Percentiles rank a stretch among this genome's conserved stretches.
phyloP scores from a whole-genome alignment of 2,329 filamentous ascomycete genomes.

The Aphanocladium album region DNA sequence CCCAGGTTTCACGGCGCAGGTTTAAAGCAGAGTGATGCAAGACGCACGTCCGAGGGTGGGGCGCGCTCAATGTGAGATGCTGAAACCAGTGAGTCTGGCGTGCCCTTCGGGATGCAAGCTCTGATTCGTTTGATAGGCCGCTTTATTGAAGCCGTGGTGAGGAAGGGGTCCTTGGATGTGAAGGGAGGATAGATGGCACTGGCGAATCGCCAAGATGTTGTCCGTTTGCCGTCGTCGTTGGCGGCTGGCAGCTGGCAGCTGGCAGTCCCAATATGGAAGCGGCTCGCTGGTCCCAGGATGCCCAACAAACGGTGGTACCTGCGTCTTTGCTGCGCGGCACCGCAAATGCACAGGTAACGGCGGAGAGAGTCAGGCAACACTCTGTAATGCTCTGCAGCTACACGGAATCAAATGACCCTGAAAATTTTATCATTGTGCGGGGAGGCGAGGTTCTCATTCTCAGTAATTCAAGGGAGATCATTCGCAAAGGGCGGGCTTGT shows the following conservation, averaged over 20 bases:
- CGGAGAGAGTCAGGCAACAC: not conserved
- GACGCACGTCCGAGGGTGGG: conserved; percentile 9
- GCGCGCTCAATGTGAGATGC: not conserved
- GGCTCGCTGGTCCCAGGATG: not conserved
- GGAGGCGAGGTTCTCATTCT: not conserved
- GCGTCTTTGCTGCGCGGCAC: not conserved
- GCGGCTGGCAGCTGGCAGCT: conserved; percentile 3
- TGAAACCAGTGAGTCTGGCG: conserved; percentile 4
- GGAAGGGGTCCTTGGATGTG: not conserved
- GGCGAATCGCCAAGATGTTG: not conserved
- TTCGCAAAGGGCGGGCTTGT: not conserved
- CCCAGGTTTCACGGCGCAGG: conserved; percentile 8
- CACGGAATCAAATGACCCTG: not conserved
- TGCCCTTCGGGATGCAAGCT: not conserved
- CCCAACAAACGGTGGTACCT: not conserved
- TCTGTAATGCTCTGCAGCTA: not conserved
- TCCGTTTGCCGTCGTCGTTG: not conserved
- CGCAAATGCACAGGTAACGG: conserved; percentile 2
- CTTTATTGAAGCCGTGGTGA: not conserved
- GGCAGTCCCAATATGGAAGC: not conserved
- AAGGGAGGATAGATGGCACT: not conserved
- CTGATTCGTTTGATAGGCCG: not conserved
- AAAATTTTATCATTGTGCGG: conserved; percentile 1
- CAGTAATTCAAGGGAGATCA: not conserved
- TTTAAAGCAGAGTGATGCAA: conserved; percentile 9